phyloP scores from a whole-genome alignment of 2,329 filamentous ascomycete genomes.

The Truncatella angustata region DNA sequence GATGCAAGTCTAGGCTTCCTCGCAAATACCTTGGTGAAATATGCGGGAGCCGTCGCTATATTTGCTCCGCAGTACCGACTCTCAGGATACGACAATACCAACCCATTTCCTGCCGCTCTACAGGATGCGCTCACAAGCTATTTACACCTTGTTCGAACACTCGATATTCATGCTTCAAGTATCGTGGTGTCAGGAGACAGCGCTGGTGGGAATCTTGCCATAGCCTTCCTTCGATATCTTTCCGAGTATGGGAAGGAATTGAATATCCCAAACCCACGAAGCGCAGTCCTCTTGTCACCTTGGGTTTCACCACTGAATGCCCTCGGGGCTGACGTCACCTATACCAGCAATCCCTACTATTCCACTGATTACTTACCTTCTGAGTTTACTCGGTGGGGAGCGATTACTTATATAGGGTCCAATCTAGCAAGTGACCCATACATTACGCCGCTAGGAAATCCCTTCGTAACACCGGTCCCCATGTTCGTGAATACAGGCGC shows the following conservation, averaged over 20 bases:
- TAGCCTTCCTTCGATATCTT: constrained; percentile 43
- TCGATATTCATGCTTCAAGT: constrained; percentile 32
- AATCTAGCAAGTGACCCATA: constrained; percentile 7
- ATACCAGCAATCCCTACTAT: constrained; percentile 16
- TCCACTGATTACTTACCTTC: constrained; percentile 36
- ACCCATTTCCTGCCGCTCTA: constrained; percentile 43
- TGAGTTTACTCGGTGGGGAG: constrained; percentile 39
- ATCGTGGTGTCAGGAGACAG: constrained; percentile 45
- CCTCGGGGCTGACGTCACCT: constrained; percentile 14
- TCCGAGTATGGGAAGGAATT: constrained; percentile 32
- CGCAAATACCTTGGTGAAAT: constrained; percentile 14
- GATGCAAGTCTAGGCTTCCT: constrained; percentile 6
- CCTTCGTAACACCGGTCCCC: constrained; percentile 21
- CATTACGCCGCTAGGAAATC: constrained; percentile 20
- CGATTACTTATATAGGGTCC: constrained; percentile 23
- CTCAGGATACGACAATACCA: constrained; percentile 30
- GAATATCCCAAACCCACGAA: constrained; percentile 31
- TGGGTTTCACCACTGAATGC: constrained; percentile 16
- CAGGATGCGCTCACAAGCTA: constrained; percentile 44
- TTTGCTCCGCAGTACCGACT: constrained; percentile 45
- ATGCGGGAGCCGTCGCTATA: constrained; percentile 32
- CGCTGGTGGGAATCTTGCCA: constrained; percentile 41
- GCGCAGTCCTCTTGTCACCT: constrained; percentile 32
- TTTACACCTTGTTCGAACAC: constrained; percentile 36
- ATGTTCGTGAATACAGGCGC: constrained; percentile 20